phyloP scores from a whole-genome alignment of 495 filamentous ascomycete genomes.

The Evansstolkia leycettana region DNA sequence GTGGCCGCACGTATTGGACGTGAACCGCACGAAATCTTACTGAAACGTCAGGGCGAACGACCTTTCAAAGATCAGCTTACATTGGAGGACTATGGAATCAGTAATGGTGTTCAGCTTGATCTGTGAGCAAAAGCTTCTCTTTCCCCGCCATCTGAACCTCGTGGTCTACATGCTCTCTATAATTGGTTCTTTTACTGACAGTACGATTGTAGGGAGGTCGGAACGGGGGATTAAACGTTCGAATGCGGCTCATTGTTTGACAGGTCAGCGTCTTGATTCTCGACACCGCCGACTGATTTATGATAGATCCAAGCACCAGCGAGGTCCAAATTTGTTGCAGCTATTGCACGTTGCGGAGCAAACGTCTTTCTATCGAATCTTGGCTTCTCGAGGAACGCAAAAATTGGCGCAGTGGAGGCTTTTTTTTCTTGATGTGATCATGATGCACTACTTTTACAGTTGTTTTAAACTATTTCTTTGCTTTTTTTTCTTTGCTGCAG shows the following conservation, averaged over 20 bases:
- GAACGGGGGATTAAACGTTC: slow-evolving; percentile 55
- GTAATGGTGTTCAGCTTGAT: slow-evolving; percentile 81
- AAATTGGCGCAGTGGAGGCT: neutral
- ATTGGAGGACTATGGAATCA: slow-evolving; percentile 79
- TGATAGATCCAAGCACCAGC: too few species aligned
- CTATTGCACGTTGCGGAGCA: too few species aligned
- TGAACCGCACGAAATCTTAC: slow-evolving; percentile 76
- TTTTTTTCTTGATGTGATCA: neutral
- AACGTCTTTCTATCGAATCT: neutral
- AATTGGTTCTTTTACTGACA: neutral
- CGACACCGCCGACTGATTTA: too few species aligned
- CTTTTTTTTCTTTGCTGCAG: slow-evolving; percentile 9
- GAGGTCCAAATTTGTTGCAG: too few species aligned
- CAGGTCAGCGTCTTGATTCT: too few species aligned
- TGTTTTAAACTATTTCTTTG: slow-evolving; percentile 1
- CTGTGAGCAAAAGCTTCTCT: slow-evolving; percentile 33
- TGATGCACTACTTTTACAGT: neutral
- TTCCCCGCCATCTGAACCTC: neutral
- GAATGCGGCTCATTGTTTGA: neutral
- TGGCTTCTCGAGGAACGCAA: neutral
- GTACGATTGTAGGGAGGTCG: slow-evolving; percentile 44
- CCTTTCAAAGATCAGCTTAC: slow-evolving; percentile 85
- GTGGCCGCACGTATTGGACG: slow-evolving; percentile 79
- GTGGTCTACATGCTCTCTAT: neutral
- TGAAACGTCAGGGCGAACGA: slow-evolving; percentile 82